Conservation (phyloP, 208 protist species). For the Leishmania braziliensis region DNA sequence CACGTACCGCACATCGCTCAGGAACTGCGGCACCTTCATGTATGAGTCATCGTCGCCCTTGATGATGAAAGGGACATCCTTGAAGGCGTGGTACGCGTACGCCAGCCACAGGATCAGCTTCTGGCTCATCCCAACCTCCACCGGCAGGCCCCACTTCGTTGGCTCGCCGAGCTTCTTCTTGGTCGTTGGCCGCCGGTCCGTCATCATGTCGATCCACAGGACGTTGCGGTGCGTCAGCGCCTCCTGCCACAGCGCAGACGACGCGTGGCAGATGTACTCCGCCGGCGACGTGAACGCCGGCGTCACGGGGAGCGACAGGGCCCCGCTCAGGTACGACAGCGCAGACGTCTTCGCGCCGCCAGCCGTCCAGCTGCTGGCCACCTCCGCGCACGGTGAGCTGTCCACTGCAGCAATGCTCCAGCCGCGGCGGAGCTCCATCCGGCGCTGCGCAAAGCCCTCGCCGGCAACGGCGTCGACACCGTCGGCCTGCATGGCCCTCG, state of each 20-base stretch:
- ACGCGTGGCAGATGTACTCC: constrained; percentile 20
- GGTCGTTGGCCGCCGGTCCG: too few species aligned
- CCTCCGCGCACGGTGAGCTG: neutral
- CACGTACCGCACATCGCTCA: constrained; percentile 34
- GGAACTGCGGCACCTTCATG: constrained; percentile 53
- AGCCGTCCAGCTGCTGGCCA: neutral
- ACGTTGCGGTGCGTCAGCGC: too few species aligned
- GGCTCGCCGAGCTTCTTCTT: constrained; percentile 23
- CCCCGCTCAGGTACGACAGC: neutral
- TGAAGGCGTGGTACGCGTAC: constrained; percentile 42
- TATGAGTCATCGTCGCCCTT: constrained; percentile 65
- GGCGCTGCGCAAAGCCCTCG: neutral
- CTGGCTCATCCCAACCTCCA: constrained; percentile 46
- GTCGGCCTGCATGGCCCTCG: neutral
- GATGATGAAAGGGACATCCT: constrained; percentile 39
- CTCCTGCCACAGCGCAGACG: too few species aligned
- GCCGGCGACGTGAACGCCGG: constrained; percentile 14
- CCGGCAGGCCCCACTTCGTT: constrained; percentile 33
- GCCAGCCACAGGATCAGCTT: constrained; percentile 49
- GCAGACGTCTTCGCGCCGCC: constrained; percentile 8
- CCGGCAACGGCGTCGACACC: neutral
- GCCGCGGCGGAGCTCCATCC: neutral
- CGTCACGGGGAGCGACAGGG: constrained; percentile 13
- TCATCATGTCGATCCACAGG: too few species aligned
- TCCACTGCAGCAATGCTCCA: neutral